These are phyloP conservation scores for Lipomyces oligophaga DNA, from an alignment of 805 yeast genomes.

Conservation along the genomic window DNA sequence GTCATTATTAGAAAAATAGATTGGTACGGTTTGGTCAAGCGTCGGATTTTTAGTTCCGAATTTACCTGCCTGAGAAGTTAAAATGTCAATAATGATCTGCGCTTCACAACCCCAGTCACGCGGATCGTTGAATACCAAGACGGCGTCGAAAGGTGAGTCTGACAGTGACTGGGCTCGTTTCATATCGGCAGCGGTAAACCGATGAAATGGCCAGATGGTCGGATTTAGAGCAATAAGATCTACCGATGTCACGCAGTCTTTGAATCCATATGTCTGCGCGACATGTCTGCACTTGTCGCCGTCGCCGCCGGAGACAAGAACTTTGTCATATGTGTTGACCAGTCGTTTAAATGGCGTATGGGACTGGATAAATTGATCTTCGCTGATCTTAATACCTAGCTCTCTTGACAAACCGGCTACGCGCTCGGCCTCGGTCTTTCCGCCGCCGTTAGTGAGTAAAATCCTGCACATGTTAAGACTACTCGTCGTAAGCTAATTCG, in stretches of 20 bases:
- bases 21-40: slow-evolving; percentile 22
- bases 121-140: slow-evolving; percentile 83
- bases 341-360: slow-evolving; percentile 80
- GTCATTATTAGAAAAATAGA: slow-evolving; percentile 48
- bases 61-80: slow-evolving; percentile 59
- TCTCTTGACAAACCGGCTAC: slow-evolving; percentile 49
- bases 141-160: slow-evolving; percentile 55
- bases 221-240: slow-evolving; percentile 61
- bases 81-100: slow-evolving; percentile 69
- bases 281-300: slow-evolving; percentile 65
- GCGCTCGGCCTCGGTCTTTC: slow-evolving; percentile 61
- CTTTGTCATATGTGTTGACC: slow-evolving; percentile 51
- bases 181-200: slow-evolving; percentile 47
- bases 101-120: slow-evolving; percentile 82
- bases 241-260: slow-evolving; percentile 65
- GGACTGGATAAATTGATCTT: slow-evolving; percentile 71
- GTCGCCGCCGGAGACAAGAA: slow-evolving; percentile 81
- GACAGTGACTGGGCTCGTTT: slow-evolving; percentile 43
- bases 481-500: slow-evolving; percentile 49
- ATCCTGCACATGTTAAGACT: slow-evolving; percentile 60
- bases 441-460: slow-evolving; percentile 90
- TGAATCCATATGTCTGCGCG: slow-evolving; percentile 68
- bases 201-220: slow-evolving; percentile 65
- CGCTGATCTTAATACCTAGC: slow-evolving; percentile 47
- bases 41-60: slow-evolving; percentile 56